These are phyloP conservation scores for Trichocomaceae sp. DNA, from an alignment of 2,329 filamentous ascomycete genomes.

Conservation along the genomic window DNA sequence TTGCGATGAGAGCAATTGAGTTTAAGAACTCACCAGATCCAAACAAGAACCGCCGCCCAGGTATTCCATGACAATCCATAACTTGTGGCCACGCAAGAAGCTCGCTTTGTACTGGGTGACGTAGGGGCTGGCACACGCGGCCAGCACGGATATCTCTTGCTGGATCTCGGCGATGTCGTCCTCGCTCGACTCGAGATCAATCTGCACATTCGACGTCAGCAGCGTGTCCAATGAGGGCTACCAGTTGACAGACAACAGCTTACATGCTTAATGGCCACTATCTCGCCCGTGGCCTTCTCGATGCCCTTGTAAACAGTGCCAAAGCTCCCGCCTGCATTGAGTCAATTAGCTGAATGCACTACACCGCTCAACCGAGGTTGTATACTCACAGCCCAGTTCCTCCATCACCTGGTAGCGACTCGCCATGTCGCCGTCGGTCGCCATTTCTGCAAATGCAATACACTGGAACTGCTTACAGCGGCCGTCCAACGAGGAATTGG, in stretches of 20 bases:
- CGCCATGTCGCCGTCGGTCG: slow-evolving; percentile 52
- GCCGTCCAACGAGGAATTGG: neutral
- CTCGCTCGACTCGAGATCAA: slow-evolving; percentile 96
- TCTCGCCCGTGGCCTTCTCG: slow-evolving; percentile 80
- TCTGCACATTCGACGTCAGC: slow-evolving; percentile 47
- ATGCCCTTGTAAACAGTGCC: slow-evolving; percentile 96
- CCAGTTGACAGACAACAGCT: slow-evolving; percentile 27
- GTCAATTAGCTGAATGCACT: slow-evolving; percentile 13
- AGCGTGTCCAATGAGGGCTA: slow-evolving; percentile 6
- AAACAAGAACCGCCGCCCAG: slow-evolving; percentile 91
- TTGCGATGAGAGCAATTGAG: neutral
- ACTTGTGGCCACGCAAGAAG: slow-evolving; percentile 89
- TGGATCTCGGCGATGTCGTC: slow-evolving; percentile 98
- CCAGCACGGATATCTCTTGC: slow-evolving; percentile 89
- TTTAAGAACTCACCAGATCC: slow-evolving; percentile 61
- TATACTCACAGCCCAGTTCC: slow-evolving; percentile 72
- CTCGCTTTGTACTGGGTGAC: slow-evolving; percentile 96
- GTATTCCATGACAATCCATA: slow-evolving; percentile 99
- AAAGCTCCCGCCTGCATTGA: slow-evolving; percentile 73
- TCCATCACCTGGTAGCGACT: slow-evolving; percentile 90
- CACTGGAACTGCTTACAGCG: too few species aligned
- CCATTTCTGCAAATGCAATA: slow-evolving; percentile 28
- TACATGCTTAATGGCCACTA: slow-evolving; percentile 95
- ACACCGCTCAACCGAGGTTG: neutral
- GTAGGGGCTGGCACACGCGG: slow-evolving; percentile 87